A percentile compares a stretch with the other conserved stretches of the same genome.
Evolutionary conservation across 2,329 filamentous ascomycete species (phyloP).

Genomic region (Rhynchosporium secalis): DNA sequence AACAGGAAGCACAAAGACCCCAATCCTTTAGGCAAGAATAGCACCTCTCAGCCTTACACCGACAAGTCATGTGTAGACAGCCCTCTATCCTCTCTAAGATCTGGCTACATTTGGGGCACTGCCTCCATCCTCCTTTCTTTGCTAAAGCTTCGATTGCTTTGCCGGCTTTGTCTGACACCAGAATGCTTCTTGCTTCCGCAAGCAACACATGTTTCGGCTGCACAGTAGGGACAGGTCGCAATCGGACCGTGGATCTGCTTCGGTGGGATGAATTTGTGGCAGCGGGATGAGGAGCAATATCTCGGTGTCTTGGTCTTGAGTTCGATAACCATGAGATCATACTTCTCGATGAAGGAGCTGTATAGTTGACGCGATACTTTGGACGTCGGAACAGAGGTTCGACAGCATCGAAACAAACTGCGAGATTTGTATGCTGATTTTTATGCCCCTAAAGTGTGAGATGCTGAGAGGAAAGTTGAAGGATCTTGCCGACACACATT

Average conservation of each 20-base stretch:
- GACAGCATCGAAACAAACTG: slow-evolving; percentile 29
- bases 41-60: slow-evolving; percentile 36
- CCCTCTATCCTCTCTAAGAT: slow-evolving; percentile 35
- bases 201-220: slow-evolving; percentile 29
- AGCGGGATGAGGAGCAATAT: slow-evolving; percentile 33
- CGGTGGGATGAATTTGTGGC: slow-evolving; percentile 36
- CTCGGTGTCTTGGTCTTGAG: slow-evolving; percentile 34
- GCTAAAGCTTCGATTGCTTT: slow-evolving; percentile 30
- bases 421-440: slow-evolving; percentile 28
- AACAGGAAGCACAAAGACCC: slow-evolving; percentile 20
- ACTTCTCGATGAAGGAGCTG: slow-evolving; percentile 24
- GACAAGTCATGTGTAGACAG: slow-evolving; percentile 39
- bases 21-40: slow-evolving; percentile 34
- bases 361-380: slow-evolving; percentile 9
- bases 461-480: not conserved
- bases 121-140: slow-evolving; percentile 34
- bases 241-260: slow-evolving; percentile 28
- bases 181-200: slow-evolving; percentile 31
- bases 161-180: slow-evolving; percentile 35
- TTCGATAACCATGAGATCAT: slow-evolving; percentile 33
- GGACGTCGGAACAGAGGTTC: slow-evolving; percentile 8
- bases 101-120: slow-evolving; percentile 33
- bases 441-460: slow-evolving; percentile 24
- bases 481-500: slow-evolving; percentile 18
- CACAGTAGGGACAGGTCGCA: slow-evolving; percentile 30